These are phyloP conservation scores for Mucor plumbeus DNA, from an alignment of 371 early-diverging fungal species.

Conservation along the genomic window DNA sequence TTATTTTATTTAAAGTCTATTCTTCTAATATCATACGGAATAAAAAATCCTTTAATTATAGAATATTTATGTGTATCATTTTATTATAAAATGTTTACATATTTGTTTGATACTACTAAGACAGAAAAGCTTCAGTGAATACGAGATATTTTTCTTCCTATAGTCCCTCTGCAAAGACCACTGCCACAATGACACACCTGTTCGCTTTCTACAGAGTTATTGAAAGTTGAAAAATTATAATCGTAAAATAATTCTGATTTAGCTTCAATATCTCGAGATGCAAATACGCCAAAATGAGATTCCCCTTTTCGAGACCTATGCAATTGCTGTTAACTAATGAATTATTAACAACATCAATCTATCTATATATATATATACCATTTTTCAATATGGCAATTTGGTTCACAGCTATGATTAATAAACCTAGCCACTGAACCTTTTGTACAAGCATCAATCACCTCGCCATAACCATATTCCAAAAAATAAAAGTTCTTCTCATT, in stretches of 20 bases:
- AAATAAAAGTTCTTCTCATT: slow-evolving; percentile 80
- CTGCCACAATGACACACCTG: slow-evolving; percentile 75
- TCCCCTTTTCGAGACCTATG: slow-evolving; percentile 71
- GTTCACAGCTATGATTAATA: slow-evolving; percentile 76
- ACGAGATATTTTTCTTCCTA: slow-evolving; percentile 48
- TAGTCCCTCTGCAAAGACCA: slow-evolving; percentile 71
- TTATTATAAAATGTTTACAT: no score
- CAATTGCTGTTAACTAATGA: not conserved
- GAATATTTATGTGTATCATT: no score
- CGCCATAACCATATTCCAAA: slow-evolving; percentile 74
- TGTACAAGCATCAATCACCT: slow-evolving; percentile 48
- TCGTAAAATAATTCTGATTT: slow-evolving; percentile 86
- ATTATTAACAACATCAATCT: not conserved
- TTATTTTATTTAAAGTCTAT: no score
- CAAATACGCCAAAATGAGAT: slow-evolving; percentile 79
- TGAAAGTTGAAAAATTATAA: slow-evolving; percentile 79
- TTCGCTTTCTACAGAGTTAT: slow-evolving; percentile 64
- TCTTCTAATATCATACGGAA: no score
- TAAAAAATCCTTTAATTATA: no score
- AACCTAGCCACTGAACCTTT: slow-evolving; percentile 47
- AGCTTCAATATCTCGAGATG: slow-evolving; percentile 71
- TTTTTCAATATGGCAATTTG: slow-evolving; percentile 92
- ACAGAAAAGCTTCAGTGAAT: not conserved
- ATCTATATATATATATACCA: slow-evolving; percentile 65
- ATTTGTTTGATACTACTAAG: no score